A percentile compares a stretch with the other conserved stretches of the same genome.
Evolutionary conservation across 1,284 basidiomycete species (phyloP).

Genomic region (Fomitiporia mediterranea): DNA sequence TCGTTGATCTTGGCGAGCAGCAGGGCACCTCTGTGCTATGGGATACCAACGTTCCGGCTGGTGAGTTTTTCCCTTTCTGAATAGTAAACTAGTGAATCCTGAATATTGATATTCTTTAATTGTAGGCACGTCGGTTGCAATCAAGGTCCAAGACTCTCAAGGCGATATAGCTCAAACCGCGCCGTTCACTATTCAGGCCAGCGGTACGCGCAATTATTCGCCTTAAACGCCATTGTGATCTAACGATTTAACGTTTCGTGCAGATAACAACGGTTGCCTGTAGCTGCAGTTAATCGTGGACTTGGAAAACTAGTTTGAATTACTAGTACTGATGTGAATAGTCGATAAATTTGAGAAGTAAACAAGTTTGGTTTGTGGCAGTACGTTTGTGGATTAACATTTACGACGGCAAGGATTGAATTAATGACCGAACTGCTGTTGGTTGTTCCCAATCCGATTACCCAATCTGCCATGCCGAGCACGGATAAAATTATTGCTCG

Average conservation of each 20-base stretch:
- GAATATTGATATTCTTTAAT: not conserved
- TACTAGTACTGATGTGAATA: no score
- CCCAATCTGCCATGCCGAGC: no score
- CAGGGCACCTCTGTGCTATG: constrained; percentile 40
- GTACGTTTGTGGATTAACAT: no score
- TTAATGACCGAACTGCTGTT: no score
- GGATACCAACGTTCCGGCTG: constrained; percentile 38
- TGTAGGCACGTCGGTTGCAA: constrained; percentile 34
- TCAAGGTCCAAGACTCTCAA: constrained; percentile 48
- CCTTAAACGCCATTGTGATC: not conserved
- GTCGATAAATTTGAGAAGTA: no score
- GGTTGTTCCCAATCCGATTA: no score
- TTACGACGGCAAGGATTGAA: no score
- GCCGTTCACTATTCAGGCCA: constrained; percentile 41
- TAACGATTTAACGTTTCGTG: not conserved
- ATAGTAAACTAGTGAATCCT: not conserved
- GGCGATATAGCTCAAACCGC: constrained; percentile 45
- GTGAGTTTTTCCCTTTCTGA: constrained; percentile 26
- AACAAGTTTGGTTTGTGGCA: no score
- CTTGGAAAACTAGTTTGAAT: no score
- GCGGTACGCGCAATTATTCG: constrained; percentile 36
- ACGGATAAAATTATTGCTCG: no score
- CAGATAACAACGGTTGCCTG: constrained; percentile 5
- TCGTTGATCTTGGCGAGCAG: constrained; percentile 36
- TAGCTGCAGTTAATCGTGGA: no score